Evolutionary conservation across 805 yeast species (phyloP), one percentile per base, ranked within the genome.

Genomic region (Saccharomycopsis fodiens): DNA sequence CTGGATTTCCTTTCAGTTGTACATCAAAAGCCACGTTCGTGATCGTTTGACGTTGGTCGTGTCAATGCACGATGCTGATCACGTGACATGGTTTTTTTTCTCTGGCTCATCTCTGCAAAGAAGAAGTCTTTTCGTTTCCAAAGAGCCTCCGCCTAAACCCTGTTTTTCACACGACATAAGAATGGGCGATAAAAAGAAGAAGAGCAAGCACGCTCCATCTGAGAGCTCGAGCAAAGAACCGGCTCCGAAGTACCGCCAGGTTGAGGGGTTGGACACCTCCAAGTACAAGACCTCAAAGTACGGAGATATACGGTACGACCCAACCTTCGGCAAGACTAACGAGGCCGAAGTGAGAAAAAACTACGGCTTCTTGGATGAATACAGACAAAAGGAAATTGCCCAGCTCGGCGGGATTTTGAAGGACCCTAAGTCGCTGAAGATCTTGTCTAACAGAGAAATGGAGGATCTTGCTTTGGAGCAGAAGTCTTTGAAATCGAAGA

Each of bases 221-320:
- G 97, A 85, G 58, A 57, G 76, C 21, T 82, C 93, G 4, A 68
- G 95, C 0, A 87, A 83, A 61, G 73, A 66, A 52, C 82, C 80
- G 15, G 94, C 83, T 0, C 67, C 86, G 0, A 79, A 89, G 10
- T 39, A 69, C 12, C 47, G 53, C 38, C 34, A 48, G 13, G 39
- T 47, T 6, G 39, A 35, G 5, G 51, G 51, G 10, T 34, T 47
- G 68, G 41, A 57, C 62, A 20, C 64, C 66, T 20, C 68, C 61
- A 53, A 59, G 64, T 46, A 55, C 61, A 42, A 55, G 61, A 13
- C 68, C 67, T 13, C 63, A 82, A 23, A 40, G 20, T 81, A 83
- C 59, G 73, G 76, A 41, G 98, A 93, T 65, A 82, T 94, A 29
- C 72, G 98, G 54, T 93, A 93, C 60, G 96, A 93, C 62, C 74